These are phyloP conservation scores for Ricinus communis DNA, from an alignment of 345 rosid species.

Conservation along the genomic window DNA sequence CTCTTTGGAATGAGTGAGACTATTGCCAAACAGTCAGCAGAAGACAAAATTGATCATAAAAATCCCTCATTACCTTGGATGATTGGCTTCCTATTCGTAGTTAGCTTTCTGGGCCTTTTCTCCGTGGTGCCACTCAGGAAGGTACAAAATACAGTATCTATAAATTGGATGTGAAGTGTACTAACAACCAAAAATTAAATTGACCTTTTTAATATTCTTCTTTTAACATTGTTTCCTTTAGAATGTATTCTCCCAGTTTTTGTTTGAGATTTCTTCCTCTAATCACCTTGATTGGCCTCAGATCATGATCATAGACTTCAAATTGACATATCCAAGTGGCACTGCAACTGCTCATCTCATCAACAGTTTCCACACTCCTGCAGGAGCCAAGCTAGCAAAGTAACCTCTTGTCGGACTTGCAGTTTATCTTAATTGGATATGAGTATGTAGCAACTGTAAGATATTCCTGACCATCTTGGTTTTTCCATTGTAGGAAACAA, in stretches of 20 bases:
- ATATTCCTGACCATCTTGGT: not conserved
- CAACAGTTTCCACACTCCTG: constrained; percentile 40
- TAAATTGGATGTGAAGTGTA: not conserved
- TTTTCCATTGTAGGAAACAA: constrained; percentile 26
- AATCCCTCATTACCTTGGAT: constrained; percentile 33
- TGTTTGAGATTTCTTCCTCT: not conserved
- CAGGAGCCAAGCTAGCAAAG: constrained; percentile 39
- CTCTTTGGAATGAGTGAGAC: constrained; percentile 34
- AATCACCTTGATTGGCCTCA: not conserved
- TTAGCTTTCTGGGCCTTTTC: constrained; percentile 38
- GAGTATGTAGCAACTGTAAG: not conserved
- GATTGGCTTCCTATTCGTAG: constrained; percentile 34
- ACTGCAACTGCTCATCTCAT: constrained; percentile 39
- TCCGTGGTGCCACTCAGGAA: constrained; percentile 36
- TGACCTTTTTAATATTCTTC: not conserved
- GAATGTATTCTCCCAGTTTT: not conserved
- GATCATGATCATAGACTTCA: constrained; percentile 36
- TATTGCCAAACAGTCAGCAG: constrained; percentile 25
- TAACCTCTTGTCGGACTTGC: not conserved
- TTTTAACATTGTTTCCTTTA: not conserved
- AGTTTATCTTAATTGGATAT: not conserved
- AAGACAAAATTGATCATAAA: constrained; percentile 14
- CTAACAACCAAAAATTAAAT: not conserved
- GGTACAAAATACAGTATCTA: constrained; percentile 7
- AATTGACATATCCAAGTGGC: constrained; percentile 40